A percentile compares a stretch with the other conserved stretches of the same genome.
phyloP scores from a whole-genome alignment of 768 basidiomycete genomes.

The Tricholomella constricta region DNA sequence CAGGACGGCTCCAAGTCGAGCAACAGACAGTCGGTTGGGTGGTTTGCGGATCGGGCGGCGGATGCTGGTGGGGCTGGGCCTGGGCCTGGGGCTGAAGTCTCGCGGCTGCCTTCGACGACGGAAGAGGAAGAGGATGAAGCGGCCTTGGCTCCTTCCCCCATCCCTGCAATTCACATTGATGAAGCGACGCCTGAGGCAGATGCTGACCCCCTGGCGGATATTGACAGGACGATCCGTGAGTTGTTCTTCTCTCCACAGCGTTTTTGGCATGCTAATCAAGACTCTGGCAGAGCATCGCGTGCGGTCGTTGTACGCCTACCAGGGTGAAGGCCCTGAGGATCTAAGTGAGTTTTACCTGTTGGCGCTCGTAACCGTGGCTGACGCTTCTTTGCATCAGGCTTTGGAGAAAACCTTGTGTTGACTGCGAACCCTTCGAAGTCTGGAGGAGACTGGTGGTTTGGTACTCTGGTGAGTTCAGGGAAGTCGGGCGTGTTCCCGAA shows the following conservation, averaged over 20 bases:
- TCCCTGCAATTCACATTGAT: conserved; percentile 63
- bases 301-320: conserved; percentile 81
- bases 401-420: conserved; percentile 78
- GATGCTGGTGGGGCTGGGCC: conserved; percentile 48
- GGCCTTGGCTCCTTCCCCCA: conserved; percentile 30
- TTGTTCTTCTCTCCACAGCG: conserved; percentile 1
- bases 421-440: conserved; percentile 84
- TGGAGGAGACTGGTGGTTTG: conserved; percentile 93
- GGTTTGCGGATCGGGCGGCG: conserved; percentile 87
- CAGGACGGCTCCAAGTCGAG: conserved; percentile 32
- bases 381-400: conserved; percentile 47
- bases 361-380: background rate
- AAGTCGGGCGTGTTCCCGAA: conserved; percentile 88
- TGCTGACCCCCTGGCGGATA: conserved; percentile 65
- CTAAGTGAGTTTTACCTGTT: conserved; percentile 56
- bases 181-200: conserved; percentile 39
- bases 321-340: conserved; percentile 87
- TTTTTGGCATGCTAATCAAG: too few relatives aligned
- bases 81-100: conserved; percentile 23
- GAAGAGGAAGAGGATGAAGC: conserved; percentile 66
- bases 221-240: conserved; percentile 66
- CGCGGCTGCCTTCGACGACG: conserved; percentile 50
- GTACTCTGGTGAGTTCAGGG: conserved; percentile 62
- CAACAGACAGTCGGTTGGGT: conserved; percentile 83
- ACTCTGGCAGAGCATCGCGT: conserved; percentile 70